These are phyloP conservation scores for Claviceps spartinae DNA, from an alignment of 2,329 filamentous ascomycete species.

Conservation along the genomic window DNA sequence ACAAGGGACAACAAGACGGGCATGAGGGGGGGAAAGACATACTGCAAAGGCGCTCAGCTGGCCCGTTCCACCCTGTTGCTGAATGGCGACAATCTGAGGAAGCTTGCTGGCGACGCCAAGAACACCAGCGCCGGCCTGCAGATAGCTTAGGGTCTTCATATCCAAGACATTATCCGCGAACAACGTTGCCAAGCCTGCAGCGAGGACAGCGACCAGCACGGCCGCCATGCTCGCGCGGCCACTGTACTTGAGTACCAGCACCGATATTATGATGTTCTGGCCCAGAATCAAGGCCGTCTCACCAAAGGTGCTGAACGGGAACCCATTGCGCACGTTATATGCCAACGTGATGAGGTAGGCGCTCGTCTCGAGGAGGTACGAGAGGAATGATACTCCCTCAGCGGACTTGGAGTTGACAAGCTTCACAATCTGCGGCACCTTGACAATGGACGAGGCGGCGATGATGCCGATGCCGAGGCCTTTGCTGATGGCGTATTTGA, in stretches of 20 bases:
- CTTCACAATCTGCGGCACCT: conserved; percentile 94
- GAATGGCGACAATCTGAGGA: conserved; percentile 84
- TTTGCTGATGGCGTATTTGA: conserved; percentile 86
- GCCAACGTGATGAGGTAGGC: conserved; percentile 80
- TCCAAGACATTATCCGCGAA: conserved; percentile 54
- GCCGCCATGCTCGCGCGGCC: conserved; percentile 56
- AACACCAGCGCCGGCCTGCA: conserved; percentile 75
- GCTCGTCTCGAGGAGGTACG: conserved; percentile 82
- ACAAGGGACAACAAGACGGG: too few species aligned
- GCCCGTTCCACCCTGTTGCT: conserved; percentile 73
- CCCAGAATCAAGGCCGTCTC: conserved; percentile 85
- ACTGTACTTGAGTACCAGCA: conserved; percentile 74
- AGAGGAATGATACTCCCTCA: conserved; percentile 74
- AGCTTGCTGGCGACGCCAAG: conserved; percentile 82
- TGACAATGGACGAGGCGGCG: conserved; percentile 77
- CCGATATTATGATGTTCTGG: conserved; percentile 83
- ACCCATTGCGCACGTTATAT: conserved; percentile 82
- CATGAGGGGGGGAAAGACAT: conserved; percentile 24
- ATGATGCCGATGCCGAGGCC: conserved; percentile 89
- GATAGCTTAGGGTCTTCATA: conserved; percentile 51
- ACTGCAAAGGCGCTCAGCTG: conserved; percentile 95
- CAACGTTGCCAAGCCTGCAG: conserved; percentile 53
- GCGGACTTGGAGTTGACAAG: conserved; percentile 69
- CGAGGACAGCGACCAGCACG: conserved; percentile 65
- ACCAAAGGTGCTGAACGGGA: conserved; percentile 93